Evolutionary conservation across 2,329 filamentous ascomycete species (phyloP).

Genomic region (Volutella citrinella): DNA sequence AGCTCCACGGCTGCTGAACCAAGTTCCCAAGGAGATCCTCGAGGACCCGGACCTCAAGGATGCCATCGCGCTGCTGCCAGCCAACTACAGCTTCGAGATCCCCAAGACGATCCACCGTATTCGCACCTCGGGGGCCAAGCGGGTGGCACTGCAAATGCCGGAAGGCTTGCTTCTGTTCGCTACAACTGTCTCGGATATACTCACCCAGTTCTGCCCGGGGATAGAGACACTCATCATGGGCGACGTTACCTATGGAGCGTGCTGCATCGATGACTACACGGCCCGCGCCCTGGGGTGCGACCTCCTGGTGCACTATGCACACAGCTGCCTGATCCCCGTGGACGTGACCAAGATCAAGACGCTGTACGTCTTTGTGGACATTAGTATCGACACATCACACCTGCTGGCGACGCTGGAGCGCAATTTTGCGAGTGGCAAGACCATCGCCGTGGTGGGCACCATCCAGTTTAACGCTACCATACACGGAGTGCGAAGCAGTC

Average conservation of each 20-base stretch:
- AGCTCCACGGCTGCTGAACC: constrained; percentile 79
- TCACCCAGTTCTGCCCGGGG: constrained; percentile 89
- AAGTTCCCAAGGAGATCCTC: constrained; percentile 83
- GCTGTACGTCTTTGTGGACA: constrained; percentile 96
- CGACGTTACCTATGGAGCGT: constrained; percentile 96
- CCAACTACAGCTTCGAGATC: constrained; percentile 98
- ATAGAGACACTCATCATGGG: constrained; percentile 97
- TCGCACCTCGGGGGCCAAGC: constrained; percentile 72
- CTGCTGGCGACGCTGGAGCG: constrained; percentile 81
- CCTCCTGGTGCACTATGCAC: constrained; percentile 91
- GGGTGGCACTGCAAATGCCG: constrained; percentile 93
- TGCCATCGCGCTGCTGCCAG: constrained; percentile 80
- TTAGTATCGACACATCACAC: constrained; percentile 89
- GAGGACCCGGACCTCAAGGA: constrained; percentile 82
- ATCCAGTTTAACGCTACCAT: constrained; percentile 99
- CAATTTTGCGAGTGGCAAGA: constrained; percentile 83
- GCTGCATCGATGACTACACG: constrained; percentile 98
- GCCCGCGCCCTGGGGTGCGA: constrained; percentile 92
- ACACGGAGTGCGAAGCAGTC: constrained; percentile 73
- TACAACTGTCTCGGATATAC: constrained; percentile 94
- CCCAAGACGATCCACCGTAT: constrained; percentile 97
- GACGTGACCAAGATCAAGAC: constrained; percentile 97
- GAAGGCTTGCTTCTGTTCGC: constrained; percentile 94
- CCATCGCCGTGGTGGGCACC: constrained; percentile 88
- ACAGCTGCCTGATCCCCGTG: constrained; percentile 93